Evolutionary conservation across 2,329 filamentous ascomycete species (phyloP).

Genomic region (Fusarium concolor): DNA sequence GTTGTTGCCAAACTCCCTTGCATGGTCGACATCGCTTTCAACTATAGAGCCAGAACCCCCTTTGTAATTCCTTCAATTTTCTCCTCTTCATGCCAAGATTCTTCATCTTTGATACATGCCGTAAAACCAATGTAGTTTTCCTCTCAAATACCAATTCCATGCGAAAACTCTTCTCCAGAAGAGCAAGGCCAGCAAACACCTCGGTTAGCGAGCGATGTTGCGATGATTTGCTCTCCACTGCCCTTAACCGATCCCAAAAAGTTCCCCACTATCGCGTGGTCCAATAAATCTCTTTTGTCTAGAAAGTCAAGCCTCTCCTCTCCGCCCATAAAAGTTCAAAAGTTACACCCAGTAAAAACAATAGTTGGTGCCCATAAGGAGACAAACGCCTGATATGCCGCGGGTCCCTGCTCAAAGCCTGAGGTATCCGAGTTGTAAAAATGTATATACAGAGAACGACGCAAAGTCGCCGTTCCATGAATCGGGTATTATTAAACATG

Average conservation of each 20-base stretch:
- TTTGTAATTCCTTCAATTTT: slow-evolving; percentile 15
- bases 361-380: slow-evolving; percentile 15
- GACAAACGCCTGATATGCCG: slow-evolving; percentile 49
- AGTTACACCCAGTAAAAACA: slow-evolving; percentile 29
- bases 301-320: slow-evolving; percentile 40
- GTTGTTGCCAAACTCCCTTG: not conserved
- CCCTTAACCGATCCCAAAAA: slow-evolving; percentile 22
- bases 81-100: slow-evolving; percentile 21
- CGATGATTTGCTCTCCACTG: slow-evolving; percentile 41
- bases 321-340: slow-evolving; percentile 26
- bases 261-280: slow-evolving; percentile 32
- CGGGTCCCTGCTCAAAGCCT: slow-evolving; percentile 37
- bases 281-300: slow-evolving; percentile 46
- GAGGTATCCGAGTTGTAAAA: slow-evolving; percentile 45
- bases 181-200: slow-evolving; percentile 21
- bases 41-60: not conserved
- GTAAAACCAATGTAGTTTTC: slow-evolving; percentile 30
- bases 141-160: slow-evolving; percentile 22
- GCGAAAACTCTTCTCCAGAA: slow-evolving; percentile 17
- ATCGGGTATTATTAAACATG: slow-evolving; percentile 45
- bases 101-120: slow-evolving; percentile 19
- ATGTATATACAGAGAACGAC: slow-evolving; percentile 46
- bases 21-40: not conserved
- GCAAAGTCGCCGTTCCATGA: slow-evolving; percentile 31
- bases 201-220: slow-evolving; percentile 21